A percentile compares a stretch with the other conserved stretches of the same genome.
phyloP scores from a whole-genome alignment of 129 eudicot species.

The Flaveria bidentis region DNA sequence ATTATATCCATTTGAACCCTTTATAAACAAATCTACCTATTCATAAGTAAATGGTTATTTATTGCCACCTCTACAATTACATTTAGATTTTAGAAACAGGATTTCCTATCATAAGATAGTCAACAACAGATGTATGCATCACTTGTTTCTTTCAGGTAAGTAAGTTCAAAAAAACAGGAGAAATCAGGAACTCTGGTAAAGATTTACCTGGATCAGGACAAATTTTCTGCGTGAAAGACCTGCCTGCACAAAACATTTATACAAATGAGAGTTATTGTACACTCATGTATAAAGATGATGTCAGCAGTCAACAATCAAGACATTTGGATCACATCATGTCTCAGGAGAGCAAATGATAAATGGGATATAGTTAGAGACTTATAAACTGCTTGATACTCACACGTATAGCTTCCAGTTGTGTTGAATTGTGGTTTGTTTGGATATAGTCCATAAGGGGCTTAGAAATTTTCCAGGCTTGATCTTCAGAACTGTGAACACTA shows the following conservation, averaged over 20 bases:
- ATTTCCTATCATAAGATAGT: neutral
- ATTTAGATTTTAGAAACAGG: neutral
- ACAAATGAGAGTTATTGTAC: constrained; percentile 9
- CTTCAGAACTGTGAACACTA: constrained; percentile 47
- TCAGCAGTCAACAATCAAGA: constrained; percentile 3
- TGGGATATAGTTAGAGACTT: neutral
- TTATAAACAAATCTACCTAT: neutral
- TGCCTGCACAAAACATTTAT: constrained; percentile 62
- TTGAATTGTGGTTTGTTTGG: constrained; percentile 69
- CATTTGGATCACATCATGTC: constrained; percentile 9
- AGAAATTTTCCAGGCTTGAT: constrained; percentile 82
- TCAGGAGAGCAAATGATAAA: neutral
- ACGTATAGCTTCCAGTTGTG: constrained; percentile 76
- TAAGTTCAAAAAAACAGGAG: neutral
- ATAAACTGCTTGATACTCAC: constrained; percentile 50
- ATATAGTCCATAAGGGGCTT: constrained; percentile 66
- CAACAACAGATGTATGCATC: neutral
- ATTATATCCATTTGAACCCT: neutral
- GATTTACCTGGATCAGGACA: constrained; percentile 88
- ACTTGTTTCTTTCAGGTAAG: constrained; percentile 8
- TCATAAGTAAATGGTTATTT: neutral
- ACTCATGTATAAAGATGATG: constrained; percentile 3
- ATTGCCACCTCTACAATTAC: neutral
- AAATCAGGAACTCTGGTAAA: constrained; percentile 22
- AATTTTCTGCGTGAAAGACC: constrained; percentile 88